A percentile compares a stretch with the other conserved stretches of the same genome.
phyloP scores from a whole-genome alignment of 805 yeast species.

The Candida montana region DNA sequence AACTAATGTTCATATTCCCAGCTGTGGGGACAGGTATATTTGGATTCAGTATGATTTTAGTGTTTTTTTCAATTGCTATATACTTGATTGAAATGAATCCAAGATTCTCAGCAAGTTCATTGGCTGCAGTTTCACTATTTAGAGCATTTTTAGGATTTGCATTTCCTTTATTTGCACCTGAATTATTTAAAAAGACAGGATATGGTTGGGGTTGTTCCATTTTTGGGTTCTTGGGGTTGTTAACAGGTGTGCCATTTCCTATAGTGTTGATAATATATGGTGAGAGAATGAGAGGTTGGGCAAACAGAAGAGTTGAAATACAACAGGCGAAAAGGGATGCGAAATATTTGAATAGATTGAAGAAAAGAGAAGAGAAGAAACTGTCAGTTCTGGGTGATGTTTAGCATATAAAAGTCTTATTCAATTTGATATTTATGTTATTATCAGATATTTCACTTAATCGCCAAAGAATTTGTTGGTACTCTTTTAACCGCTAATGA shows the following conservation, averaged over 20 bases:
- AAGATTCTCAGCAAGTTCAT: constrained; percentile 57
- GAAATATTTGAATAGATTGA: constrained; percentile 32
- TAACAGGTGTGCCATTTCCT: constrained; percentile 62
- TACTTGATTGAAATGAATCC: constrained; percentile 70
- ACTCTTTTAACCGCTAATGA: too few relatives aligned
- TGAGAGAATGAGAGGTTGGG: constrained; percentile 49
- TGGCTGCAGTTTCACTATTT: constrained; percentile 62
- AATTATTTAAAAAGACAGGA: constrained; percentile 50
- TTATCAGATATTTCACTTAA: too few relatives aligned
- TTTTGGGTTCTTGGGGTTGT: constrained; percentile 50
- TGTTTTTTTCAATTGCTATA: constrained; percentile 57
- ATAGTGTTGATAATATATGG: constrained; percentile 50
- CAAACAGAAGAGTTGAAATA: constrained; percentile 42
- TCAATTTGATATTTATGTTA: too few relatives aligned
- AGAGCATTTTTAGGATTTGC: constrained; percentile 62
- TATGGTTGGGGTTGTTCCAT: constrained; percentile 70
- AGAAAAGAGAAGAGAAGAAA: constrained; percentile 4
- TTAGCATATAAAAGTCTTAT: too few relatives aligned
- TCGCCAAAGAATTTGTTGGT: too few relatives aligned
- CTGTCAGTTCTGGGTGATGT: too few relatives aligned
- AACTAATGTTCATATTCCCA: constrained; percentile 59
- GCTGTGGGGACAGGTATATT: constrained; percentile 54
- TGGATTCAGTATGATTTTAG: constrained; percentile 52
- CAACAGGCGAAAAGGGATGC: constrained; percentile 43
- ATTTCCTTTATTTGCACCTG: constrained; percentile 59